Conservation (phyloP, 2,329 filamentous ascomycete species). For the Phialophora macrospora region DNA sequence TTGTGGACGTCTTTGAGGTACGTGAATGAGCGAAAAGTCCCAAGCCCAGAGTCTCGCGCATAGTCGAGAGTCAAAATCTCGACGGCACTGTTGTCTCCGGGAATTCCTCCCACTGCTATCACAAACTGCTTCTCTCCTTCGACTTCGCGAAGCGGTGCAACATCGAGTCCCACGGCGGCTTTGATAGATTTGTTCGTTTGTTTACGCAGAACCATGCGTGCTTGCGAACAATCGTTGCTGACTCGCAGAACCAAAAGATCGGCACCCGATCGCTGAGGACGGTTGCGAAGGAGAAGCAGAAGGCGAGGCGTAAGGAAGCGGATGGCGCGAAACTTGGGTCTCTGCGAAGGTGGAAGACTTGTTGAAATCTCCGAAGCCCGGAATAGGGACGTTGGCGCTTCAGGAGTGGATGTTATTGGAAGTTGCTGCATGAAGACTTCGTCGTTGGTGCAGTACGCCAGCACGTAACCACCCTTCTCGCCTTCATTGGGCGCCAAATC, state of each 20-base stretch:
- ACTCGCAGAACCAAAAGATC: slow-evolving; percentile 46
- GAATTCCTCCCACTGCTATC: slow-evolving; percentile 76
- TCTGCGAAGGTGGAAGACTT: slow-evolving; percentile 40
- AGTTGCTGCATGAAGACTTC: slow-evolving; percentile 73
- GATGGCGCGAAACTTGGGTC: slow-evolving; percentile 54
- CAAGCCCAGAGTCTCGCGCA: slow-evolving; percentile 50
- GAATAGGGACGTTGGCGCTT: slow-evolving; percentile 31
- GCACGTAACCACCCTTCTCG: slow-evolving; percentile 58
- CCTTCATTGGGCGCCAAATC: slow-evolving; percentile 30
- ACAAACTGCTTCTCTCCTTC: slow-evolving; percentile 74
- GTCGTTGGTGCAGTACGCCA: slow-evolving; percentile 79
- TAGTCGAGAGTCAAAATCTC: slow-evolving; percentile 79
- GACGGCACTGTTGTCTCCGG: slow-evolving; percentile 69
- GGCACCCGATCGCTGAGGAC: slow-evolving; percentile 47
- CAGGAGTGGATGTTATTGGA: slow-evolving; percentile 53
- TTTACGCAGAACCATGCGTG: slow-evolving; percentile 55
- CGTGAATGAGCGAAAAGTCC: slow-evolving; percentile 56
- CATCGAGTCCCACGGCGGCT: slow-evolving; percentile 77
- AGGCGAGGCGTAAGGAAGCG: slow-evolving; percentile 53
- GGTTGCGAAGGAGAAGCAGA: slow-evolving; percentile 62
- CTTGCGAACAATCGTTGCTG: slow-evolving; percentile 30
- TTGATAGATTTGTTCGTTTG: slow-evolving; percentile 71
- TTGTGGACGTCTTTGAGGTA: slow-evolving; percentile 61
- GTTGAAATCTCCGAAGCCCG: slow-evolving; percentile 32
- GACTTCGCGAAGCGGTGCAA: slow-evolving; percentile 68